Conservation (phyloP, 495 filamentous ascomycete species). For the Lasiosphaeria ovina region DNA sequence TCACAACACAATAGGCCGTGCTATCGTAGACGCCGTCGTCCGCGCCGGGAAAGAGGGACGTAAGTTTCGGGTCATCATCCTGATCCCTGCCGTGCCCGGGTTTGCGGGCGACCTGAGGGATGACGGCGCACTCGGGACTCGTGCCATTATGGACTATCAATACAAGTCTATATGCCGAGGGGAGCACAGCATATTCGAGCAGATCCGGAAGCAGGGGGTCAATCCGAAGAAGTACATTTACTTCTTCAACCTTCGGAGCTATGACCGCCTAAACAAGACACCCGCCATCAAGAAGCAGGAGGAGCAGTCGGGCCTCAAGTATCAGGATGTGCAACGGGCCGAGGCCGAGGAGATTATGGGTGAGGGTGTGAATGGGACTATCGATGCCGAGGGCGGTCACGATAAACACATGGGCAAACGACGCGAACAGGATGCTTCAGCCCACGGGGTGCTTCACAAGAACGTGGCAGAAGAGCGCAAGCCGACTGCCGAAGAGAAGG, state of each 20-base stretch:
- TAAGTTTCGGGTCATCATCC: conserved; percentile 86
- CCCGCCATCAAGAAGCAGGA: conserved; percentile 65
- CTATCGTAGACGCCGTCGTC: conserved; percentile 88
- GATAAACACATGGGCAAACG: conserved; percentile 42
- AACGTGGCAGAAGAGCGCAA: conserved; percentile 50
- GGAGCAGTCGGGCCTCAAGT: conserved; percentile 73
- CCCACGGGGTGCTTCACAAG: conserved; percentile 35
- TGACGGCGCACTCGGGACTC: conserved; percentile 76
- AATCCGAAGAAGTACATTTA: conserved; percentile 82
- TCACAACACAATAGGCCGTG: conserved; percentile 78
- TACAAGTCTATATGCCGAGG: conserved; percentile 94
- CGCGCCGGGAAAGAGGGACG: conserved; percentile 76
- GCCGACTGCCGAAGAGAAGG: conserved; percentile 52
- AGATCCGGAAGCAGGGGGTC: conserved; percentile 72
- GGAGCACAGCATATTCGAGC: conserved; percentile 82
- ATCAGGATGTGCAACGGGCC: conserved; percentile 80
- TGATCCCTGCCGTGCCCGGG: conserved; percentile 88
- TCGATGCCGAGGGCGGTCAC: conserved; percentile 41
- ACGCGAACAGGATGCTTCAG: conserved; percentile 31
- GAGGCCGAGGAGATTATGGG: conserved; percentile 84
- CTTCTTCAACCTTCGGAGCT: conserved; percentile 86
- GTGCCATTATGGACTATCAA: conserved; percentile 98
- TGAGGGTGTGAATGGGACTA: conserved; percentile 61
- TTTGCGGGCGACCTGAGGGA: conserved; percentile 89
- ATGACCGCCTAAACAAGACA: conserved; percentile 85